Conservation (phyloP, 129 eudicot genomes). For the sunflower (Helianthus annuus) region HanXRQr2.0-SUNRISE NC_035433.2:146183513-146184012, state of each 20-base stretch:
- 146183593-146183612: background rate
- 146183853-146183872: conserved; percentile 5
- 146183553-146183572: conserved; percentile 16
- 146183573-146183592: conserved; percentile 19
- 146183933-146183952: conserved; percentile 13
- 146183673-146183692: conserved; percentile 16
- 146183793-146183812: conserved; percentile 16
- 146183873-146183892: conserved; percentile 39
- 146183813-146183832: background rate
- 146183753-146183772: background rate
- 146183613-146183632: conserved; percentile 11
- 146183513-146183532: conserved; percentile 29
- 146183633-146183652: conserved; percentile 11
- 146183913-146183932: no score
- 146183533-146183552: conserved; percentile 23
- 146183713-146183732: conserved; percentile 28
- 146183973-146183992: background rate
- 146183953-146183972: background rate
- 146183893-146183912: background rate
- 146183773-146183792: background rate
- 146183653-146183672: background rate
- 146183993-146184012: no score
- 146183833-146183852: conserved; percentile 3
- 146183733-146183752: conserved; percentile 24
- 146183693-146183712: background rate